These are phyloP conservation scores for Halophytophthora polymorphica DNA, from an alignment of 352 stramenopile genomes.

Conservation along the genomic window DNA sequence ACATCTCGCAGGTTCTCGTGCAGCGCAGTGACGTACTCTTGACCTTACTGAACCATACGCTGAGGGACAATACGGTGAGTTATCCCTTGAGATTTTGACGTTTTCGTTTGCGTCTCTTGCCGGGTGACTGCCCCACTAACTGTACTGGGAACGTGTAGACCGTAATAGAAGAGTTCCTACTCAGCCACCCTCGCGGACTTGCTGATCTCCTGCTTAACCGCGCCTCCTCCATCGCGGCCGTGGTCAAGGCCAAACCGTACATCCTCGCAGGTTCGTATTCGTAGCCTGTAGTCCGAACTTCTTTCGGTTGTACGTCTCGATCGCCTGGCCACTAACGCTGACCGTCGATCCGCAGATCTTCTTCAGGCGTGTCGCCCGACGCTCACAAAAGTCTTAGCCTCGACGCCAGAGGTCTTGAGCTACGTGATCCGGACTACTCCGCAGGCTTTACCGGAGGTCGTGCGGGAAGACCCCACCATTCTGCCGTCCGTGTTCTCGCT, in stretches of 20 bases:
- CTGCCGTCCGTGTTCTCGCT: conserved; percentile 46
- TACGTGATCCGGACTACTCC: conserved; percentile 50
- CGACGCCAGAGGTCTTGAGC: conserved; percentile 42
- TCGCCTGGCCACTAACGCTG: conserved; percentile 1
- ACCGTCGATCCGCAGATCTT: conserved; percentile 22
- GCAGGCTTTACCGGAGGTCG: conserved; percentile 39
- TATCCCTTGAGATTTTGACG: not conserved
- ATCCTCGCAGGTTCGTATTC: conserved; percentile 45
- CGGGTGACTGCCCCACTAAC: not conserved
- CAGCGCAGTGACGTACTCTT: conserved; percentile 53
- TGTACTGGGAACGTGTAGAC: conserved; percentile 20
- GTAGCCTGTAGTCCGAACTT: not conserved
- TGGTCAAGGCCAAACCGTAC: conserved; percentile 46
- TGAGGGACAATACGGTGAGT: conserved; percentile 61
- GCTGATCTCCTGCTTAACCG: conserved; percentile 60
- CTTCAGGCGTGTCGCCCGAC: conserved; percentile 40
- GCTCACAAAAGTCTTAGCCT: conserved; percentile 39
- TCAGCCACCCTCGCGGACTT: conserved; percentile 58
- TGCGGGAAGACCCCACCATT: conserved; percentile 47
- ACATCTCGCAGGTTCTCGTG: conserved; percentile 55
- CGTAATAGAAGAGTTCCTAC: conserved; percentile 65
- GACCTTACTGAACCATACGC: conserved; percentile 48
- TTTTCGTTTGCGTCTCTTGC: not conserved
- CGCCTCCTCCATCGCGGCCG: conserved; percentile 34
- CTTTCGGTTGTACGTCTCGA: not conserved